Evolutionary conservation across 1,284 basidiomycete species (phyloP), one percentile per base, ranked within the genome.

Genomic region (Leccinum pachyderme): DNA sequence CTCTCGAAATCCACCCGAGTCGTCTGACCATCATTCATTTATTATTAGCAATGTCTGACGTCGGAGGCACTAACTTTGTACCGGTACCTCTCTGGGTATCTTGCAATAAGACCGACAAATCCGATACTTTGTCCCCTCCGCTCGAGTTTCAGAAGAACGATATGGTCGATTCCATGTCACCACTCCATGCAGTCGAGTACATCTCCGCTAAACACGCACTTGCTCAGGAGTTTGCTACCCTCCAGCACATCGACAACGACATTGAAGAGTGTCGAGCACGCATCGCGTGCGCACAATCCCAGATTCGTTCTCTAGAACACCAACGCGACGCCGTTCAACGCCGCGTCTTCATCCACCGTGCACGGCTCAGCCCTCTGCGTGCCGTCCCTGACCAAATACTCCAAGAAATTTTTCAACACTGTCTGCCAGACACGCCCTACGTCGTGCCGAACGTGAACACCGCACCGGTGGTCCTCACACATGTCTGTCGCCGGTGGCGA

Each of bases 401-500:
- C 5, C 68, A 68, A 52, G 67, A 72, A 25, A 66, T 73, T 22
- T 72, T 70, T 33, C 59, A 47, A 22, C 56, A 51, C 24, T 70
- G 70, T 24, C 41, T 72, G 1, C 70, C 65, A 1, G 57, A 63
- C 7, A 54, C 49, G 3, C 53, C 47, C 12, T 69, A 64, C 46
- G 15, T 66, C 52, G 49, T 59, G 5, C 70, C 71, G 2, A 25
- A 55, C n/a, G 32, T 56, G 7, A 52, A 28, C 39, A 55, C 57
- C 5, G 60, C 69, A 37, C 68, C 68, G 2, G 54, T 70, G 4
- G 52, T 72, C 45, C 68, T 70, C 33, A 66, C 67, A 1, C 68
- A 68, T n/a, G 60, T 70, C 25, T 70, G 68, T 54, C 71, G 61
- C 24, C 61, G 70, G 22, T 70, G 68, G 68, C 58, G 68, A 43